Evolutionary conservation across 805 yeast species (phyloP), one percentile per base, ranked within the genome.

Genomic region (Lachancea lanzarotensis): DNA sequence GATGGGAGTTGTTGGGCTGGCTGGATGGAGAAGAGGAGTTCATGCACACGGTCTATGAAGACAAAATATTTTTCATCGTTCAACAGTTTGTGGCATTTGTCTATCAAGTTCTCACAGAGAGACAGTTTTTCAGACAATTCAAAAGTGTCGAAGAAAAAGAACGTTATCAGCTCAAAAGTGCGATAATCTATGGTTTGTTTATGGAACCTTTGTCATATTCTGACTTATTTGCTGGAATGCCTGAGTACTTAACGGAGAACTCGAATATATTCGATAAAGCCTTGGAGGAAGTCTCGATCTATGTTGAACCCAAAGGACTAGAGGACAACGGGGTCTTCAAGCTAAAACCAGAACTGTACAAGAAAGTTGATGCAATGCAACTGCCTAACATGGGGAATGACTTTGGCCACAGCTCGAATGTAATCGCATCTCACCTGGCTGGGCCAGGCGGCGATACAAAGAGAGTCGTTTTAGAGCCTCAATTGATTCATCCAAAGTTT

Each of bases 81-180:
- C 97, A 90, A 56, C 96, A 88, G 54, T 81, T 88, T 50, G 57
- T 89, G 38, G 77, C 81, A 27, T 82, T 82, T 49, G 65, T 89
- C 47, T 83, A 88, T 48, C 78, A 79, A 40, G 52, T 88, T 9
- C 59, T 89, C 16, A 78, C 84, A 1, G 95, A 87, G 53, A 81
- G 95, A 48, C 62, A 77, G 2, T 75, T 75, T 41, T 73, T 87
- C 45, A 70, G 70, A 45, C 76, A 75, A 2, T 66, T 69, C 17
- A 57, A 68, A 2, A 45, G 56, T 3, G 35, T 51, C 2, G 59
- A 59, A 6, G 66, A 65, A 6, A 63, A 61, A 35, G 65, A 66
- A 34, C 42, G 53, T 19, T 46, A 52, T 2, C 50, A 60, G 19
- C 66, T 75, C 8, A 71, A 63, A 45, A 67, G 66, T 22, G 55